These are phyloP conservation scores for Evansstolkia leycettana DNA, from an alignment of 495 filamentous ascomycete species.

Conservation along the genomic window DNA sequence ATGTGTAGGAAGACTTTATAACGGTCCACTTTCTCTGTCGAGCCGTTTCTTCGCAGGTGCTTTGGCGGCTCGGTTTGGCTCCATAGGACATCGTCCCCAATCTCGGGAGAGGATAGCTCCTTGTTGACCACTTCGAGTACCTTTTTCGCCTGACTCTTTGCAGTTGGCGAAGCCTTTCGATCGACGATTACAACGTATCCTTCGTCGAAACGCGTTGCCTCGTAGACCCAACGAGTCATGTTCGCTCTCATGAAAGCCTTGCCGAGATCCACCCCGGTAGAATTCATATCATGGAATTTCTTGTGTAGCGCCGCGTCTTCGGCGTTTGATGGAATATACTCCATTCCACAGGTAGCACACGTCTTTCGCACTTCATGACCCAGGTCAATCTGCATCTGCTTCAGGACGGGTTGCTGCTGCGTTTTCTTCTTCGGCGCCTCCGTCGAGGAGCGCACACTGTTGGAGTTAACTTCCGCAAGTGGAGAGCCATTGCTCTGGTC, in stretches of 20 bases:
- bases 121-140: constrained; percentile 56
- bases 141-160: constrained; percentile 45
- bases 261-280: constrained; percentile 50
- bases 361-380: constrained; percentile 45
- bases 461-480: constrained; percentile 38
- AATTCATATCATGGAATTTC: constrained; percentile 56
- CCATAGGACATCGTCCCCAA: constrained; percentile 50
- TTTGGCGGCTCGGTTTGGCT: constrained; percentile 31
- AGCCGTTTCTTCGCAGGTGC: constrained; percentile 16
- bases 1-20: constrained; percentile 57
- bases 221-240: constrained; percentile 33
- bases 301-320: constrained; percentile 55
- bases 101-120: constrained; percentile 51
- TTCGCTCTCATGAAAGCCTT: constrained; percentile 40
- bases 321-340: constrained; percentile 52
- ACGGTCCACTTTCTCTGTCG: constrained; percentile 35
- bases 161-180: constrained; percentile 37
- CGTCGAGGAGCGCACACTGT: constrained; percentile 31
- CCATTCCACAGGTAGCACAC: constrained; percentile 59
- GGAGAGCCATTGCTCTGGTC: constrained; percentile 24
- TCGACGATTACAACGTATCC: constrained; percentile 46
- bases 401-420: constrained; percentile 27
- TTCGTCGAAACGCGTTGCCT: constrained; percentile 33
- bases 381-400: constrained; percentile 57
- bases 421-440: constrained; percentile 26